phyloP scores from a whole-genome alignment of 2,329 filamentous ascomycete genomes.

The Aspergillus sp. region DNA sequence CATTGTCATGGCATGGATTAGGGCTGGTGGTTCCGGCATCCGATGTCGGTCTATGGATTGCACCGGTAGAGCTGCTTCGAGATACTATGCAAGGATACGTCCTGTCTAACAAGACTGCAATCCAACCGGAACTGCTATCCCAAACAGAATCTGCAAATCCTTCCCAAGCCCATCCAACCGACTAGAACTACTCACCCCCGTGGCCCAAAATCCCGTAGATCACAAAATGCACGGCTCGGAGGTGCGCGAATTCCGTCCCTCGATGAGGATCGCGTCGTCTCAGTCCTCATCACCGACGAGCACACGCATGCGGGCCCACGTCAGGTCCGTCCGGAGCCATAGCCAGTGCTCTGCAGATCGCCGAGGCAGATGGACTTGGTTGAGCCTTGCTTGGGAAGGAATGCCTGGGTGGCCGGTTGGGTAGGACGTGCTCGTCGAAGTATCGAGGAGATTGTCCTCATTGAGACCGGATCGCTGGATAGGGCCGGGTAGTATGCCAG shows the following conservation, averaged over 20 bases:
- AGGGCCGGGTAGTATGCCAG: constrained; percentile 38
- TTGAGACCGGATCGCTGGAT: constrained; percentile 19
- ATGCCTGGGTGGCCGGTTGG: constrained; percentile 11
- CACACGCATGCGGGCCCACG: constrained; percentile 27
- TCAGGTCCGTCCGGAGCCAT: constrained; percentile 38
- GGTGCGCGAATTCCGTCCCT: constrained; percentile 42
- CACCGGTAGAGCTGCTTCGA: no score
- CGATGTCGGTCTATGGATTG: no score
- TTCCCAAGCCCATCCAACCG: constrained; percentile 44
- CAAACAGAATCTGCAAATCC: constrained; percentile 47
- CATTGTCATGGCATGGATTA: no score
- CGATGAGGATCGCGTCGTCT: constrained; percentile 35
- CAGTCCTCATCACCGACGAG: constrained; percentile 40
- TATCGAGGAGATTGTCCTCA: constrained; percentile 18
- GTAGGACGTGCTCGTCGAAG: constrained; percentile 1
- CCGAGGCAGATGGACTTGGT: constrained; percentile 33
- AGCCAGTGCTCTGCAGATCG: constrained; percentile 26
- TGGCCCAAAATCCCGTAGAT: constrained; percentile 40
- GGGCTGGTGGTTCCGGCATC: no score
- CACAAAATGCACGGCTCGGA: constrained; percentile 45
- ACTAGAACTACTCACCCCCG: constrained; percentile 42
- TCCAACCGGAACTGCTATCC: constrained; percentile 33
- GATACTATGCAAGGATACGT: no score
- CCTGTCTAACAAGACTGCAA: background rate
- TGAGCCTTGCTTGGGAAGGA: constrained; percentile 11